Base-by-base conservation (phyloP, 306 rosid genomes). In the Fagus sylvatica region DNA sequence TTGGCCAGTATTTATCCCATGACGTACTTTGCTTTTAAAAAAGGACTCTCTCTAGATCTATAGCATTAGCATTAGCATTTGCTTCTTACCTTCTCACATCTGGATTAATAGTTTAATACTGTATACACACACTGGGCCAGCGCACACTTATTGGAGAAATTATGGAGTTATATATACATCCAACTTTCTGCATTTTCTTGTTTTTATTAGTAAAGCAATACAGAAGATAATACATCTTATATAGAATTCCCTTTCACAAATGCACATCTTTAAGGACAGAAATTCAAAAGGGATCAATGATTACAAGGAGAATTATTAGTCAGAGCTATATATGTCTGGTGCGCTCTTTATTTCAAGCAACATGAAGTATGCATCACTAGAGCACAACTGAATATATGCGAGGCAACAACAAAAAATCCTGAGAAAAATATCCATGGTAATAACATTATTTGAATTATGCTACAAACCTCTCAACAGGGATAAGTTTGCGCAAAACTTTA, bases 11-110 rank as follows among this genome's bases (percentile, higher is more conserved):
- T 39, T 54, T 17, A 79, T 39, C 37, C 11, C 42, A 53, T 68
- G 72, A 80, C 57, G 72, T 49, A 0, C 42, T 69, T 15, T 75
- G 77, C 72, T 60, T 41, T 70, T 53, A 40, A 53, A n/a, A 48
- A 46, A 10, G 10, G 3, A 8, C 10, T 43, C n/a, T 54, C 36
- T 4, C 37, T 43, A 8, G 42, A 22, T 22, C 28, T 22, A 22
- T 22, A 22, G 28, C 28, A 22, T 22, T 22, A 22, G 19, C 32
- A 32, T 33, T 28, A n/a, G 12, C 57, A 54, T 75, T 53, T 76
- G 66, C 2, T 37, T 49, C 30, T 19, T 74, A 8, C 4, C 56
- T 56, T 42, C 40, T 69, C 41, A 53, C 37, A 70, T 75, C 33
- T 57, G 54, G n/a, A 54, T 46, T 53, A 39, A 62, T 10, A 15